Base-by-base conservation (phyloP, 78 protist species). In the Diacronema lutheri region DNA sequence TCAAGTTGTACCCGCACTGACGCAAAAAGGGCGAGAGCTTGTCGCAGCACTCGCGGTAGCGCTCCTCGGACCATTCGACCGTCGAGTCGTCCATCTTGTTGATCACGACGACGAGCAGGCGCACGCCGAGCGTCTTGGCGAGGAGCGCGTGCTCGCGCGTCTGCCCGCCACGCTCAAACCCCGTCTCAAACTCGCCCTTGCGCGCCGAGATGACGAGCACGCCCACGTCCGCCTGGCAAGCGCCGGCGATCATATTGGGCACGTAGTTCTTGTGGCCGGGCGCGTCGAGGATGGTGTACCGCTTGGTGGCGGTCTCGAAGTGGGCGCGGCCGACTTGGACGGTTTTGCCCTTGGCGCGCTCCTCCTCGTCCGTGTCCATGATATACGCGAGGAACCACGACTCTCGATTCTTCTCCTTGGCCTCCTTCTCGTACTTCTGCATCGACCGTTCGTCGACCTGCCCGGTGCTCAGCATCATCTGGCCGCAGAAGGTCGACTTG, bases 21-120 rank as follows among this genome's bases (percentile, higher is more conserved):
- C 88, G 87, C 23, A 95, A 46, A 89, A 88, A 93, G 33, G 89
- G 93, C 7, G 78, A 85, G 20, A 90, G 72, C 41, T 87, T 84
- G 50, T 44, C 61, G 20, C 0, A 21, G 72, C 38, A 35, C 81
- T 90, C 87, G 35, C 83, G 58, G 73, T 80, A 86, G 19, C 88
- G 79, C 29, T 66, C 73, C 46, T 64, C n/a, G 7, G 50, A 44
- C 50, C 50, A 44, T 7, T 65, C 56, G 38, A 95, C 97, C 38
- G 97, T 87, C 38, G 93, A 85, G 73, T 97, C 99, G 89, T 98
- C 99, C 99, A 98, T 98, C 93, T 98, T 97, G 94, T 98, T 98
- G 90, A 98, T 88, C 62, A 88, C 93, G 21, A 96, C 92, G 33
- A 97, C 38, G 33, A 97, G 72, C 29, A 87, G 81, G 74, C 91